Conservation (phyloP, 2,329 filamentous ascomycete species). For the Talaromyces rugulosus region DNA sequence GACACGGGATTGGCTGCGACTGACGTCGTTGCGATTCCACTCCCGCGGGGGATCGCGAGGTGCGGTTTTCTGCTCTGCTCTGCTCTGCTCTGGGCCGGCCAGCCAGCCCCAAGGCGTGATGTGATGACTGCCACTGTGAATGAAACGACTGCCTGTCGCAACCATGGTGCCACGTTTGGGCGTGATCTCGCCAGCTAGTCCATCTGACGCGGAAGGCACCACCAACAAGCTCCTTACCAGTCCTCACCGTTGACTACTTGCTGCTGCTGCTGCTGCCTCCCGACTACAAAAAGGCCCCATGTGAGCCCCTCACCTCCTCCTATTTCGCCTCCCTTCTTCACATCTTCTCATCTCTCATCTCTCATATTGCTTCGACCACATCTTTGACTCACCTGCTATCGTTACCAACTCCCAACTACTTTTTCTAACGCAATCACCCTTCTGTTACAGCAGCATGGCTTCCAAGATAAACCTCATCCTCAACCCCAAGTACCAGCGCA, state of each 20-base stretch:
- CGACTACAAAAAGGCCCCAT: not conserved
- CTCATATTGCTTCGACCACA: not conserved
- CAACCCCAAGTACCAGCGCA: conserved; percentile 57
- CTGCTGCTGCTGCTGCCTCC: not conserved
- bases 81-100: not conserved
- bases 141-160: not conserved
- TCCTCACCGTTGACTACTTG: not conserved
- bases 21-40: not conserved
- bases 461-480: conserved; percentile 49
- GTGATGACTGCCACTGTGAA: not conserved
- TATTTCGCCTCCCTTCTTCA: not conserved
- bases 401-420: not conserved
- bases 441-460: conserved; percentile 27
- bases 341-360: not conserved
- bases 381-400: not conserved
- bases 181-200: not conserved
- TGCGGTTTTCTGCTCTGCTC: not conserved
- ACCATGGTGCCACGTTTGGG: not conserved
- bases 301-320: not conserved
- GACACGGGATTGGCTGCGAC: not conserved
- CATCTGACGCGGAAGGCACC: not conserved
- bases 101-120: not conserved
- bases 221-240: not conserved
- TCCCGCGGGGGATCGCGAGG: not conserved
- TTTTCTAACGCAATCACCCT: not conserved